Evolutionary conservation across 441 rosid genomes (phyloP), one percentile per base, ranked within the genome.

Genomic region (Lepidium campestre): DNA sequence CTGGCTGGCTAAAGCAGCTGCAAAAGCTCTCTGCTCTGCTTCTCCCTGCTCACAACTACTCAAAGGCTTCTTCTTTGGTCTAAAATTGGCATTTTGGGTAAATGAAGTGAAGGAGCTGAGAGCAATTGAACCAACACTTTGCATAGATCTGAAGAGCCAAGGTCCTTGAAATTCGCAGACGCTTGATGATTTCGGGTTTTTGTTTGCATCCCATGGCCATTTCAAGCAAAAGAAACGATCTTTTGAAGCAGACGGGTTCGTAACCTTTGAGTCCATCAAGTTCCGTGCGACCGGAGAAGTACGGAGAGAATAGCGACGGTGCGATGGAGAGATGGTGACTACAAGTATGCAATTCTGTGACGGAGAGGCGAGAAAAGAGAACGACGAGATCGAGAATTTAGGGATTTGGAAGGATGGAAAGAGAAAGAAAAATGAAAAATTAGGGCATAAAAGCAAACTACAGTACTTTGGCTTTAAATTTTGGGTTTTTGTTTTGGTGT

Each of bases 11-110:
- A 91, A 75, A 1, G 96, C 99, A 2, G 81, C 74, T 11, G 99
- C 97, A 32, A 89, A 82, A 19, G 93, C 97, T 46, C 85, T 85
- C 50, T 86, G 96, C 73, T 94, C 96, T 54, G 93, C 89, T 82
- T 89, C 97, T 41, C 86, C 96, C 76, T 91, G 97, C 78, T 85
- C 89, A 41, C 54, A 80, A 14, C 73, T 75, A 31, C 75, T 82
- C 79, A 83, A 68, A 10, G 67, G 67, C 75, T 74, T 82, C 56
- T 69, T 74, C 42, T 63, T 71, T 9, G 70, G 68, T 57, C 32
- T 39, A 5, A 39, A 57, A 10, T 23, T 39, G 3, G 36, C 14
- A 8, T 57, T 57, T 57, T 57, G 47, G 23, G 68, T 65, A 56
- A 85, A 56, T 3, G 86, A 74, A 46, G 64, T 65, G 2, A 88